Evolutionary conservation across 1,284 basidiomycete genomes (phyloP), one percentile per base, ranked within the genome.

Genomic region (Volvariella surrecta): DNA sequence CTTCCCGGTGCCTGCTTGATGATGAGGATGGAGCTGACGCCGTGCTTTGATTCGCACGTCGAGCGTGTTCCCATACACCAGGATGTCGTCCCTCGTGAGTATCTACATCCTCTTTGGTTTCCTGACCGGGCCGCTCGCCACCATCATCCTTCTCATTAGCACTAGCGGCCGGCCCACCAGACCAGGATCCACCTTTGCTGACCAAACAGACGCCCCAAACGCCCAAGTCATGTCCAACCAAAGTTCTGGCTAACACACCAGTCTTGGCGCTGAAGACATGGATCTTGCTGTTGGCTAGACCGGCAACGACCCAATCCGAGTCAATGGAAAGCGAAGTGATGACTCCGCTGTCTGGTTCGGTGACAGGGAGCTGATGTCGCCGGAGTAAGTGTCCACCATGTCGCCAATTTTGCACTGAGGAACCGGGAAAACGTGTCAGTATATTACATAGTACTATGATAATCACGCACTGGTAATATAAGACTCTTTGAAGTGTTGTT

Each of bases 191-290:
- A 7, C 69, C 69, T 15, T 59, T 64, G 40, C 69, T 71, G 42
- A 84, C 79, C 30, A 98, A 71, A 40, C 84, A 80, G 8, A 98
- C 76, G 11, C 89, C 86, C 95, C 95, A 98, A 0, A 98, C 93
- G 8, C 95, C 95, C 7, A 75, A 70, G 15, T 86, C 82, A 62
- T 97, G 94, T 0, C 93, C 95, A 1, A 79, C 69, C 2, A 99
- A 74, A 0, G 88, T 90, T 37, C 83, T 74, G 21, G 75, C 73
- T 40, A 89, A 79, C 3, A 85, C 75, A 0, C 94, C 95, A 0
- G 87, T 89, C 32, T 68, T 68, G 1, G 87, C 82, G 52, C 82
- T 84, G 63, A 95, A 97, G 18, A 97, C 75, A 57, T 93, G 89
- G 37, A 98, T 88, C 51, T 83, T 82, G 52, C 79, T 77, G 59